Base-by-base conservation (phyloP, 495 filamentous ascomycete genomes). In the Aspergillus campestris region DNA sequence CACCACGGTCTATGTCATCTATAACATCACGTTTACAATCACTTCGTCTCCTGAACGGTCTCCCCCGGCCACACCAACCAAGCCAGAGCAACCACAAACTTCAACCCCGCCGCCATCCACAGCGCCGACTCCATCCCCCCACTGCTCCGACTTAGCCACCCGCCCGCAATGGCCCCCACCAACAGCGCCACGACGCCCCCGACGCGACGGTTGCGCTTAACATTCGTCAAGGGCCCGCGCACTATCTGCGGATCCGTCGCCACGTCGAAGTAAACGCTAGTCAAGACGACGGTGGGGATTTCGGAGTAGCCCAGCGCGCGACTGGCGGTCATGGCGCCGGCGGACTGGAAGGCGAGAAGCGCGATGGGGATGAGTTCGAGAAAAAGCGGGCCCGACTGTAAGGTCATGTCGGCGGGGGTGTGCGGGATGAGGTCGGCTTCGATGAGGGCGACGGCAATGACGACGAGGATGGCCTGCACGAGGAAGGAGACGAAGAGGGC, bases 241-340 rank as follows among this genome's bases (percentile, higher is more conserved):
- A 71, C 45, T 8, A 84, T 52, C 29, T 69, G 62, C n/a, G 78
- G 74, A 47, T 84, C 78, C 12, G 75, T 77, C 6, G 77, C 72
- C 42, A 87, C 60, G 51, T 86, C 83, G 53, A 79, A 83, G 47
- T 87, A 80, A 14, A 86, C 69, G 44, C 74, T 83, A 5, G 84
- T 88, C 53, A 87, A 60, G 8, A 89, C 85, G 28, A 82, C 83
- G 1, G 81, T 83, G 9, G 85, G 84, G 34, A 89, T 75, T 60
- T 87, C 83, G 45, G 75, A 75, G 50, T 80, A 77, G 1, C 80
- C 80, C 37, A 89, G 59, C 9, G 77, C 57, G 6, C 85, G 69
- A 49, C 71, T 79, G 42, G 75, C 77, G 5, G 81, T 76, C 51
- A 87, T 86, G 53, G 82, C 80, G 1, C 83, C 83, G 10, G 79